Conservation (phyloP, 768 basidiomycete species). For the Lactarius indigo region DNA sequence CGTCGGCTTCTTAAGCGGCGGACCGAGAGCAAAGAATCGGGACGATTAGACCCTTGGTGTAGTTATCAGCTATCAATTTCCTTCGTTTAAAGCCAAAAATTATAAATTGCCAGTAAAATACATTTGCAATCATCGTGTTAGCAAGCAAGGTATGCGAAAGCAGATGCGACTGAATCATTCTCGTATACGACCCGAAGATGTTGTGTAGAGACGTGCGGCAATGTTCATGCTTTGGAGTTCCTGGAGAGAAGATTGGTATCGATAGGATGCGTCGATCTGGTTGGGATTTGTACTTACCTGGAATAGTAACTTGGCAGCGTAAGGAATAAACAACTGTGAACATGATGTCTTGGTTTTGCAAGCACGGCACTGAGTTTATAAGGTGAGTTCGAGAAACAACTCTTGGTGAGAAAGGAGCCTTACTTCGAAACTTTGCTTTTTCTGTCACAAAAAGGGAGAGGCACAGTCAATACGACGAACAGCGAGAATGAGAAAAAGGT, state of each 20-base stretch:
- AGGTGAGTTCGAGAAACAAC: not conserved
- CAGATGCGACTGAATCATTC: conserved; percentile 38
- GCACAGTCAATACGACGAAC: conserved; percentile 16
- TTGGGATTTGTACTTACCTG: conserved; percentile 51
- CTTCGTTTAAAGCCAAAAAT: conserved; percentile 2
- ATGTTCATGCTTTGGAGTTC: conserved; percentile 97
- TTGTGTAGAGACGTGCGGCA: conserved; percentile 81
- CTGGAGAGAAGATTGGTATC: conserved; percentile 35
- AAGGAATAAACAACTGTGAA: conserved; percentile 89
- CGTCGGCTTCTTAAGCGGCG: conserved; percentile 55
- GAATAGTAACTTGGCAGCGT: conserved; percentile 95
- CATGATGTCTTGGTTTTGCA: conserved; percentile 97
- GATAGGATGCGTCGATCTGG: not conserved
- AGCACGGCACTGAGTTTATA: conserved; percentile 61
- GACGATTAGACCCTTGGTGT: conserved; percentile 17
- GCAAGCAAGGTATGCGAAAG: conserved; percentile 18
- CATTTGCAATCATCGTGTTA: conserved; percentile 28
- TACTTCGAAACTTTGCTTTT: conserved; percentile 94
- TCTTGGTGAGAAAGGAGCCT: not conserved
- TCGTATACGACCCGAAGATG: conserved; percentile 81
- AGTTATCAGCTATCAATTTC: not conserved
- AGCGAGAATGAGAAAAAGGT: conserved; percentile 21
- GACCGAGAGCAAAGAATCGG: conserved; percentile 9
- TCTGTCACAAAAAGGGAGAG: conserved; percentile 40
- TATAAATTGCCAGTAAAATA: conserved; percentile 33